phyloP scores from a whole-genome alignment of 2,329 filamentous ascomycete species.

The Colletotrichum filicis region DNA sequence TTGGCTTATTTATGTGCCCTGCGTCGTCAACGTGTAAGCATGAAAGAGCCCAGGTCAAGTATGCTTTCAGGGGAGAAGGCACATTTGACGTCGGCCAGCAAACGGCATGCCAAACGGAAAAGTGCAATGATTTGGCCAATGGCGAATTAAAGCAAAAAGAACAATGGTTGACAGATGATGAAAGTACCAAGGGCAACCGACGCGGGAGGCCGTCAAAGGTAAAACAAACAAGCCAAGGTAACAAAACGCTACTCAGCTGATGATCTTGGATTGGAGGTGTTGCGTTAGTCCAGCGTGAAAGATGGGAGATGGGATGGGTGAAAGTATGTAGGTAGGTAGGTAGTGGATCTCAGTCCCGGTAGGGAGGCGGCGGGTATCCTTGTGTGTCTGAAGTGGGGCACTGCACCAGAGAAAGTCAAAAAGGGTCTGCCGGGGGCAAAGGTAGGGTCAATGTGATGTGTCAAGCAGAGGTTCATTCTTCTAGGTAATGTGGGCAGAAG shows the following conservation, averaged over 20 bases:
- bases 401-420: background rate
- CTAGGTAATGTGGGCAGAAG: no score
- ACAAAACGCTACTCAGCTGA: background rate
- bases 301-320: background rate
- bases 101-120: background rate
- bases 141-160: background rate
- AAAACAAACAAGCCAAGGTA: no score
- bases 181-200: background rate
- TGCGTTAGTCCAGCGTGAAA: background rate
- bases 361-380: background rate
- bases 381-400: background rate
- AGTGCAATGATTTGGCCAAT: background rate
- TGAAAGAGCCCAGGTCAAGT: background rate
- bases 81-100: background rate
- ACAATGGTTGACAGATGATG: background rate
- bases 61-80: background rate
- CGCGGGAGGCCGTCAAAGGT: conserved; percentile 18
- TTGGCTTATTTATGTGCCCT: no score
- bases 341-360: background rate
- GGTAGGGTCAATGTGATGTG: no score
- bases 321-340: background rate
- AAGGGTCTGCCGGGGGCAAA: no score
- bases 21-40: background rate
- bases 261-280: background rate
- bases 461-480: no score